Evolutionary conservation across 768 basidiomycete genomes (phyloP).

Genomic region (Sistotremastrum suecicum): DNA sequence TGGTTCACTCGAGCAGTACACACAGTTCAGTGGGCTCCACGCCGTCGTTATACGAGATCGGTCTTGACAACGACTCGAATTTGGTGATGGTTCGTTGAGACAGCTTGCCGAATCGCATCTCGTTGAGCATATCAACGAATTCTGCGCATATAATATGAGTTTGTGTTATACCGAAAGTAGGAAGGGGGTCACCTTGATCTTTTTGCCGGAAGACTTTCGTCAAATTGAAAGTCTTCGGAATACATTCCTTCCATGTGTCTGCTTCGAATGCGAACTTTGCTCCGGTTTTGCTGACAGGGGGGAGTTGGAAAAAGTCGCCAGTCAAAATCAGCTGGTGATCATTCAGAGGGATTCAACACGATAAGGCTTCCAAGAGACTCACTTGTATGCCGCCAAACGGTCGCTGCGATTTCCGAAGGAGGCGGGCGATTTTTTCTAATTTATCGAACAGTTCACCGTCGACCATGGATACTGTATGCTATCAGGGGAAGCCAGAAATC

Average conservation of each 20-base stretch:
- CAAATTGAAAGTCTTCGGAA: slow-evolving; percentile 79
- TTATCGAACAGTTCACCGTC: slow-evolving; percentile 92
- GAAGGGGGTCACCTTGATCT: slow-evolving; percentile 55
- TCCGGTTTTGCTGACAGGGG: slow-evolving; percentile 67
- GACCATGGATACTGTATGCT: slow-evolving; percentile 80
- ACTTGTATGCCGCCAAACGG: slow-evolving; percentile 96
- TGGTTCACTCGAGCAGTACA: slow-evolving; percentile 12
- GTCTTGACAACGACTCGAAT: slow-evolving; percentile 58
- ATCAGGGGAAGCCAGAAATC: not conserved
- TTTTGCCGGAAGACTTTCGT: slow-evolving; percentile 93
- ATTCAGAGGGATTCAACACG: not conserved
- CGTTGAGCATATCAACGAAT: slow-evolving; percentile 94
- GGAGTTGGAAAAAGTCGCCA: slow-evolving; percentile 97
- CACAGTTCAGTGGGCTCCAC: slow-evolving; percentile 86
- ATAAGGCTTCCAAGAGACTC: not conserved
- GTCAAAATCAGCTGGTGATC: slow-evolving; percentile 64
- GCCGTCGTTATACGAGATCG: slow-evolving; percentile 66
- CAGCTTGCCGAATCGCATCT: slow-evolving; percentile 87
- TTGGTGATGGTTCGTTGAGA: slow-evolving; percentile 46
- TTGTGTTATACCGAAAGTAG: not conserved
- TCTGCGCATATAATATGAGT: slow-evolving; percentile 26
- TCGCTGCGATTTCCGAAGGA: slow-evolving; percentile 40
- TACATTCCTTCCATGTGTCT: slow-evolving; percentile 52
- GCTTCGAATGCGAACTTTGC: slow-evolving; percentile 93
- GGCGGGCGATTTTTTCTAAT: slow-evolving; percentile 53